A percentile compares a stretch with the other conserved stretches of the same genome.
phyloP scores from a whole-genome alignment of 78 protist genomes.

The Dictyostelium intermedium region DNA sequence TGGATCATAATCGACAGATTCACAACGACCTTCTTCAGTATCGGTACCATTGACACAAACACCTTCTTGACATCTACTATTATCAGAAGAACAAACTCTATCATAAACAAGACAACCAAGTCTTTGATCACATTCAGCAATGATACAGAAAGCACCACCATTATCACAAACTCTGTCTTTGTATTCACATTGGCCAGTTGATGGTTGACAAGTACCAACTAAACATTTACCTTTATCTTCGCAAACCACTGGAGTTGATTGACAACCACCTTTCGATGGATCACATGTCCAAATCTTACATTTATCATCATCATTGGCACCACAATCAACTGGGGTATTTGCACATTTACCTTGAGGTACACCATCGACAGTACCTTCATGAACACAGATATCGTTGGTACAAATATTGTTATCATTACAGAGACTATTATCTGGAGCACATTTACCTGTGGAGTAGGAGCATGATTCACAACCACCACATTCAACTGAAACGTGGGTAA shows the following conservation, averaged over 20 bases:
- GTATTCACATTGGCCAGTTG: conserved; percentile 11
- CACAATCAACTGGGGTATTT: conserved; percentile 10
- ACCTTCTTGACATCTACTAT: conserved; percentile 23
- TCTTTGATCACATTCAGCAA: conserved; percentile 1
- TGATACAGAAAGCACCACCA: conserved; percentile 4
- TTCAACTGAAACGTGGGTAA: not conserved
- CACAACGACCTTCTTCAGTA: not conserved
- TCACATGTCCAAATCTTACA: not conserved
- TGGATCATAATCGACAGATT: conserved; percentile 1
- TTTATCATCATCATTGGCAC: not conserved
- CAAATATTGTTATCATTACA: conserved; percentile 6
- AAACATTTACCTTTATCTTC: conserved; percentile 10
- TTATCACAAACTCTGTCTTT: not conserved
- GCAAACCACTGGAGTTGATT: conserved; percentile 11
- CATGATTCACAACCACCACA: not conserved
- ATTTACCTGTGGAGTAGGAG: not conserved
- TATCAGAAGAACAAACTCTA: conserved; percentile 10
- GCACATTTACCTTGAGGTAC: not conserved
- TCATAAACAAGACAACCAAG: conserved; percentile 17
- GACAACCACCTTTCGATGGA: conserved; percentile 28
- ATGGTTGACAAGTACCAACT: conserved; percentile 7
- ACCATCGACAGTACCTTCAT: not conserved
- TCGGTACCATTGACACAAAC: not conserved
- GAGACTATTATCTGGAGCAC: not conserved
- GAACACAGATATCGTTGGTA: conserved; percentile 12